Percentiles rank a stretch among this genome's conserved stretches.
Conservation (phyloP, 1,139 yeast genomes). For the Yamadazyma membranifaciens region DNA sequence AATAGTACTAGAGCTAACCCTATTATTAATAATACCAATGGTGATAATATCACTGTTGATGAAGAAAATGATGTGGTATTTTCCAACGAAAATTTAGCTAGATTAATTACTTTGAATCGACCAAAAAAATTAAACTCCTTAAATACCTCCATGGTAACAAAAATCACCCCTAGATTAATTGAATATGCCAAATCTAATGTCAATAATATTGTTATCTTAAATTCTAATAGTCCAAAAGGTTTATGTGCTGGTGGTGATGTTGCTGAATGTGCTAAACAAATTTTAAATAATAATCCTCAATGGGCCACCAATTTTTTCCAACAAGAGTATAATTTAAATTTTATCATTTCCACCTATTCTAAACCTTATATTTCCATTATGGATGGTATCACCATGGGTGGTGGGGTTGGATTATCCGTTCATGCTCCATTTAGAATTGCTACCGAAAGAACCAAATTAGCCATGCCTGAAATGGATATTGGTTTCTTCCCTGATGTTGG, state of each 20-base stretch:
- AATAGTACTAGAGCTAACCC: neutral
- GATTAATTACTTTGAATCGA: constrained; percentile 76
- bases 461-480: constrained; percentile 98
- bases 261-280: constrained; percentile 63
- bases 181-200: constrained; percentile 73
- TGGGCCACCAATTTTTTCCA: constrained; percentile 69
- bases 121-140: constrained; percentile 84
- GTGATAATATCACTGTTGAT: too few species aligned
- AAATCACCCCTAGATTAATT: constrained; percentile 69
- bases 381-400: constrained; percentile 98
- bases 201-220: constrained; percentile 65
- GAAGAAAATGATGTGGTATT: constrained; percentile 56
- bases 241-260: constrained; percentile 96
- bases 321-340: constrained; percentile 79
- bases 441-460: constrained; percentile 84
- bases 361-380: constrained; percentile 84
- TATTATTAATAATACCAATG: neutral
- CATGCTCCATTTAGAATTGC: constrained; percentile 95
- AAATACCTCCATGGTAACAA: constrained; percentile 72
- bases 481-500: constrained; percentile 98
- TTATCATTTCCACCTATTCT: constrained; percentile 71
- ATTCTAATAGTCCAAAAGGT: constrained; percentile 63
- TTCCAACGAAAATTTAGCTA: constrained; percentile 60
- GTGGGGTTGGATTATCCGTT: constrained; percentile 90
- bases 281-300: constrained; percentile 46